Percentiles rank a stretch among this genome's conserved stretches.
Conservation (phyloP, 2,329 filamentous ascomycete species). For the Fusarium sp. region DNA sequence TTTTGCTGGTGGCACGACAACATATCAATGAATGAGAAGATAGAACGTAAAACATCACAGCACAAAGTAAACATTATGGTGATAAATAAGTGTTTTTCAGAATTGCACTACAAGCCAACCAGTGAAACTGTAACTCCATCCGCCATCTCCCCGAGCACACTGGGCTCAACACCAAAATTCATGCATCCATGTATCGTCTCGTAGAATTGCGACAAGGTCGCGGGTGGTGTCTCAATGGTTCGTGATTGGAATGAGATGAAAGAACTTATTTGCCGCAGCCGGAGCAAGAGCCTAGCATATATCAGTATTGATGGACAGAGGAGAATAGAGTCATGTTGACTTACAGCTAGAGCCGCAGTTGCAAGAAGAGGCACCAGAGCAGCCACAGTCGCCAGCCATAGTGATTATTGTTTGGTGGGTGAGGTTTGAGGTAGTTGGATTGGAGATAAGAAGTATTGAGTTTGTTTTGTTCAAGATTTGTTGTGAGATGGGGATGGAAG, state of each 20-base stretch:
- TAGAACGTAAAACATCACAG: too few relatives aligned
- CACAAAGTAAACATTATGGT: neutral
- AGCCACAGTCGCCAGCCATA: conserved; percentile 51
- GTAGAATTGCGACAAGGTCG: conserved; percentile 30
- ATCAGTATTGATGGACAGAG: conserved; percentile 15
- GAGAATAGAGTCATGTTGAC: conserved; percentile 12
- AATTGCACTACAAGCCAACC: conserved; percentile 30
- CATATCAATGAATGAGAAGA: too few relatives aligned
- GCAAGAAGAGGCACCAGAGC: conserved; percentile 48
- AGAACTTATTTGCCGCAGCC: conserved; percentile 43
- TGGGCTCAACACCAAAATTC: conserved; percentile 8
- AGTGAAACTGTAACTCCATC: conserved; percentile 15
- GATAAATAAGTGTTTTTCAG: conserved; percentile 30
- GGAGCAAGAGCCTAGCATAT: conserved; percentile 44
- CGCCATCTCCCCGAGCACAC: conserved; percentile 14
- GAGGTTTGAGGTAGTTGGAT: neutral
- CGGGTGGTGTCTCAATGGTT: conserved; percentile 24
- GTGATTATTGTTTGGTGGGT: conserved; percentile 36
- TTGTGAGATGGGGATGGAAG: conserved; percentile 8
- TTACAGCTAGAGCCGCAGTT: conserved; percentile 51
- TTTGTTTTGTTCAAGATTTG: neutral
- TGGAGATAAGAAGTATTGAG: neutral
- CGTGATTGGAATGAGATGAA: neutral
- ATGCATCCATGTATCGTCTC: conserved; percentile 19
- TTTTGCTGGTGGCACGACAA: too few relatives aligned